Conservation (phyloP, 371 early-diverging fungal species). For the Mucor irregularis region DNA sequence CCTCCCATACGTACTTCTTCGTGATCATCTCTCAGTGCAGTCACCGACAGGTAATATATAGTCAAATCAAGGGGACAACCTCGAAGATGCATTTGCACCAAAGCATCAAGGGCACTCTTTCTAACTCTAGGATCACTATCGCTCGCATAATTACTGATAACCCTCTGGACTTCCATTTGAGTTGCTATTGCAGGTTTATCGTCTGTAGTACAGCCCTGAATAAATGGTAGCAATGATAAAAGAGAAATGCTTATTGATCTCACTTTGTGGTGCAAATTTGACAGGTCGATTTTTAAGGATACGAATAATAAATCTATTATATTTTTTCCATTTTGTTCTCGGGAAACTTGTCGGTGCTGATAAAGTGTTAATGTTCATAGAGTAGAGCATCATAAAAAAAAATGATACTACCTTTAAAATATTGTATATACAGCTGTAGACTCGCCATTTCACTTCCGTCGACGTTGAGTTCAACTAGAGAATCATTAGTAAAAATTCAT, state of each 20-base stretch:
- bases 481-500: background rate
- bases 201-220: background rate
- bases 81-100: conserved; percentile 52
- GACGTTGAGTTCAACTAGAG: conserved; percentile 43
- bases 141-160: conserved; percentile 53
- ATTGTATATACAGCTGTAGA: conserved; percentile 42
- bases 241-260: conserved; percentile 51
- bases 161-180: conserved; percentile 42
- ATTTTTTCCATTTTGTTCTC: conserved; percentile 18
- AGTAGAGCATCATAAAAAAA: too few relatives aligned
- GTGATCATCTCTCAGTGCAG: conserved; percentile 63
- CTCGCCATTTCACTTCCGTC: conserved; percentile 49
- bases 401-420: conserved; percentile 46
- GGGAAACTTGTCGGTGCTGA: conserved; percentile 31
- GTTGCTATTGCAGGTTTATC: conserved; percentile 15
- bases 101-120: conserved; percentile 56
- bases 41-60: conserved; percentile 62
- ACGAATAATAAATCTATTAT: conserved; percentile 32
- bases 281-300: conserved; percentile 34
- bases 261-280: conserved; percentile 53
- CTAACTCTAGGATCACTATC: conserved; percentile 59
- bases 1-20: conserved; percentile 73
- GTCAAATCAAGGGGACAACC: conserved; percentile 50
- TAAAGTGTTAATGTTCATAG: too few relatives aligned
- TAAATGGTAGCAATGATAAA: conserved; percentile 46